These are phyloP conservation scores for Barnettozyma pratensis DNA, from an alignment of 805 yeast species.

Conservation along the genomic window DNA sequence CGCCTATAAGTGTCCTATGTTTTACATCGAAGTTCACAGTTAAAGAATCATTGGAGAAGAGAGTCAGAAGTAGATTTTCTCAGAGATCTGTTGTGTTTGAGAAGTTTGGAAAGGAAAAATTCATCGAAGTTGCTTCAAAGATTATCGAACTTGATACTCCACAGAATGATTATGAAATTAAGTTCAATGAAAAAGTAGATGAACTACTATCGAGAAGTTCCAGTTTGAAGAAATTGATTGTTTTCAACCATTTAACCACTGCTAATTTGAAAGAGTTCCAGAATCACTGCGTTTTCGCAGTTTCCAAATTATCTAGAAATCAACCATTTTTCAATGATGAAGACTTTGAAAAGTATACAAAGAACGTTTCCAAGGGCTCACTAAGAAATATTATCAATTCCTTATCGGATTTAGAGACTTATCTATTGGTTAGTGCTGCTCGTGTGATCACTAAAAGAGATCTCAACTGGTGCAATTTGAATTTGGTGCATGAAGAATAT, in stretches of 20 bases:
- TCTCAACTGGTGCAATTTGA: slow-evolving; percentile 62
- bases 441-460: slow-evolving; percentile 59
- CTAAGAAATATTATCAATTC: slow-evolving; percentile 26
- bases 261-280: slow-evolving; percentile 52
- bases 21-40: slow-evolving; percentile 69
- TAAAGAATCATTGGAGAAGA: slow-evolving; percentile 78
- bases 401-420: slow-evolving; percentile 67
- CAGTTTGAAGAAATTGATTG: slow-evolving; percentile 32
- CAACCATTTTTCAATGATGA: slow-evolving; percentile 23
- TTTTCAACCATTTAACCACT: slow-evolving; percentile 49
- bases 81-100: slow-evolving; percentile 66
- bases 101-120: slow-evolving; percentile 41
- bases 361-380: slow-evolving; percentile 26
- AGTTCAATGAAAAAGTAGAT: slow-evolving; percentile 42
- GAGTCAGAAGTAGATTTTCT: slow-evolving; percentile 86
- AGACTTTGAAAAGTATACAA: slow-evolving; percentile 23
- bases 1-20: slow-evolving; percentile 81
- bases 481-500: slow-evolving; percentile 75
- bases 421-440: slow-evolving; percentile 69
- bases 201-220: slow-evolving; percentile 26
- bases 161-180: slow-evolving; percentile 23
- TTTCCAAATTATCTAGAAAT: slow-evolving; percentile 29
- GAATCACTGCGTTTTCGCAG: slow-evolving; percentile 37
- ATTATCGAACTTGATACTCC: slow-evolving; percentile 30
- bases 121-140: slow-evolving; percentile 41